phyloP scores from a whole-genome alignment of 164 flowering plant genomes.

The Vitis labrusca region DNA sequence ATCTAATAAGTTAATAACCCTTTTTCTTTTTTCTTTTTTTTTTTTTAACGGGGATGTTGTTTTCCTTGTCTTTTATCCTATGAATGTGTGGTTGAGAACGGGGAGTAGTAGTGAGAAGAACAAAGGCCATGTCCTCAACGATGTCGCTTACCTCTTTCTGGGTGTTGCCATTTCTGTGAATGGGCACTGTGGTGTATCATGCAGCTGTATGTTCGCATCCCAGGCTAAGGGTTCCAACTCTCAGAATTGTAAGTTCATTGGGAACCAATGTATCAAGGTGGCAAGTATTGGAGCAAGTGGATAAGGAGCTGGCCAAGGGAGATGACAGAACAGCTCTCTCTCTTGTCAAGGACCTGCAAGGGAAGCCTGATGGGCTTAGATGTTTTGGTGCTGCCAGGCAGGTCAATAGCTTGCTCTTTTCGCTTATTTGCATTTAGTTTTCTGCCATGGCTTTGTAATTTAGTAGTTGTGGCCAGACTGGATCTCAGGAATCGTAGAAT shows the following conservation, averaged over 20 bases:
- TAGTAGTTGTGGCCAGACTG: no score
- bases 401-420: constrained; percentile 32
- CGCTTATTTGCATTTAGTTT: no score
- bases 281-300: constrained; percentile 57
- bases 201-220: constrained; percentile 2
- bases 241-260: constrained; percentile 25
- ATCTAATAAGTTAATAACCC: no score
- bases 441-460: no score
- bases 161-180: constrained; percentile 1
- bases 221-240: background rate
- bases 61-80: background rate
- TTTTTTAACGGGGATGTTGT: no score
- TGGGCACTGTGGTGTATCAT: constrained; percentile 4
- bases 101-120: no score
- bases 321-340: constrained; percentile 71
- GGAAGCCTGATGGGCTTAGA: constrained; percentile 63
- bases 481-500: no score
- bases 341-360: constrained; percentile 62
- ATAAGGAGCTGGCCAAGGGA: constrained; percentile 58
- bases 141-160: background rate
- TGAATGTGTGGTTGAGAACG: constrained; percentile 7
- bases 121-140: no score
- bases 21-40: no score
- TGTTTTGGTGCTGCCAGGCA: constrained; percentile 81
- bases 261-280: constrained; percentile 19